phyloP scores from a whole-genome alignment of 495 filamentous ascomycete genomes.

The Aspergillus cristatus region DNA sequence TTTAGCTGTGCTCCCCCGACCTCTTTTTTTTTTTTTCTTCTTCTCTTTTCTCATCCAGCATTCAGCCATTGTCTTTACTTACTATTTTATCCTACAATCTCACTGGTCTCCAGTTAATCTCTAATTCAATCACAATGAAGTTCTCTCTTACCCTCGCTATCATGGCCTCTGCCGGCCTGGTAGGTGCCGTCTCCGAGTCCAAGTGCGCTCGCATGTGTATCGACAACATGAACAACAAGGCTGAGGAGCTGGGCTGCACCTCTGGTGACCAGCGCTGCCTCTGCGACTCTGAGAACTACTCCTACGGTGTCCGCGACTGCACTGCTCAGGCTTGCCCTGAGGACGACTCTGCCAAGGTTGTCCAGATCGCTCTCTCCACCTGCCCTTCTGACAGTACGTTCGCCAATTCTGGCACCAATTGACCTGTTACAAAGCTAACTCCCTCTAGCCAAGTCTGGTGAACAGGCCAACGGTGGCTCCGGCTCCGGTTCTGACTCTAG shows the following conservation, averaged over 20 bases:
- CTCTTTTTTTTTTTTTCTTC: too few relatives aligned
- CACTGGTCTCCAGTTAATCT: too few relatives aligned
- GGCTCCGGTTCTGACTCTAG: slow-evolving; percentile 9
- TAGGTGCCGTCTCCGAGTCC: slow-evolving; percentile 19
- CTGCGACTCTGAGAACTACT: slow-evolving; percentile 59
- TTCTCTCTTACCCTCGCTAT: slow-evolving; percentile 26
- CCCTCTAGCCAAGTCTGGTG: neutral
- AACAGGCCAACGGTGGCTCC: neutral
- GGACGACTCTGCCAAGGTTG: slow-evolving; percentile 29
- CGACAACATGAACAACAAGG: slow-evolving; percentile 60
- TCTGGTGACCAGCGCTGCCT: slow-evolving; percentile 53
- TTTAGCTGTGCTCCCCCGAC: too few relatives aligned
- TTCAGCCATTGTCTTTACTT: too few relatives aligned
- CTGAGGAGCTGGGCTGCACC: slow-evolving; percentile 50
- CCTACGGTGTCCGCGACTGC: slow-evolving; percentile 74
- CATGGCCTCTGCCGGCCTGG: slow-evolving; percentile 24
- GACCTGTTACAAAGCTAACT: neutral
- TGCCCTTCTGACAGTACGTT: slow-evolving; percentile 21
- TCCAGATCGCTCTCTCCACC: slow-evolving; percentile 26
- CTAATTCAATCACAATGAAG: slow-evolving; percentile 30
- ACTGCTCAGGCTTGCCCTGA: slow-evolving; percentile 53
- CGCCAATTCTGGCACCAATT: neutral
- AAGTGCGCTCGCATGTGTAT: slow-evolving; percentile 52
- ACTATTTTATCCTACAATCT: too few relatives aligned
- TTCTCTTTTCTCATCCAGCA: too few relatives aligned